These are phyloP conservation scores for Cystobasidium tubakii DNA, from an alignment of 768 basidiomycete genomes.

Conservation along the genomic window DNA sequence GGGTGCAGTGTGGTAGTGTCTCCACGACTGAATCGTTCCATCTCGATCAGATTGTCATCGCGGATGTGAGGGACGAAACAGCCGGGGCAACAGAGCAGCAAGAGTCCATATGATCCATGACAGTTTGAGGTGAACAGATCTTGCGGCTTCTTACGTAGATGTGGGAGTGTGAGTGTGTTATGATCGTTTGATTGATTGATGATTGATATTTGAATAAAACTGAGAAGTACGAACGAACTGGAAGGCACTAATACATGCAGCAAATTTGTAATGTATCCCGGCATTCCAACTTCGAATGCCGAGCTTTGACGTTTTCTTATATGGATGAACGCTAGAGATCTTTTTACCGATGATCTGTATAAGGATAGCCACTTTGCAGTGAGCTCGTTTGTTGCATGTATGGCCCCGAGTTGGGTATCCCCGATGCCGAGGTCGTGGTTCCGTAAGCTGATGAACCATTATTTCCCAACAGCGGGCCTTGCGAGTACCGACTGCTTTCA, in stretches of 20 bases:
- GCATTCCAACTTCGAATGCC: too few relatives aligned
- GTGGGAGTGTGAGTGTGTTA: too few relatives aligned
- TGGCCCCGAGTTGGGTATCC: constrained; percentile 10
- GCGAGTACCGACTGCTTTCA: neutral
- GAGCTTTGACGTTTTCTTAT: neutral
- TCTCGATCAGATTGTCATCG: too few relatives aligned
- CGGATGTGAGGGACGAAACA: too few relatives aligned
- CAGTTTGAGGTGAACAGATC: too few relatives aligned
- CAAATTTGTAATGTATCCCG: neutral
- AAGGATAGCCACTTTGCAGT: constrained; percentile 12
- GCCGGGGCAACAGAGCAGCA: too few relatives aligned
- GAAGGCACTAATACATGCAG: neutral
- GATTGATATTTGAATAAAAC: too few relatives aligned
- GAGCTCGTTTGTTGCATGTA: constrained; percentile 29
- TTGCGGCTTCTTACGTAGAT: too few relatives aligned
- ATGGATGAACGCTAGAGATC: neutral
- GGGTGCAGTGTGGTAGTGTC: too few relatives aligned
- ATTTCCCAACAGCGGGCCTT: neutral
- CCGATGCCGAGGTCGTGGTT: neutral
- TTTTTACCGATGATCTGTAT: constrained; percentile 15
- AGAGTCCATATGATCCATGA: too few relatives aligned
- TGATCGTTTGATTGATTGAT: too few relatives aligned
- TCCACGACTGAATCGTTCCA: too few relatives aligned
- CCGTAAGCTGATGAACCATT: neutral
- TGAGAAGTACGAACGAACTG: neutral